Percentiles rank a stretch among this genome's conserved stretches.
phyloP scores from a whole-genome alignment of 495 filamentous ascomycete genomes.

The Penicillium bialowiezense region DNA sequence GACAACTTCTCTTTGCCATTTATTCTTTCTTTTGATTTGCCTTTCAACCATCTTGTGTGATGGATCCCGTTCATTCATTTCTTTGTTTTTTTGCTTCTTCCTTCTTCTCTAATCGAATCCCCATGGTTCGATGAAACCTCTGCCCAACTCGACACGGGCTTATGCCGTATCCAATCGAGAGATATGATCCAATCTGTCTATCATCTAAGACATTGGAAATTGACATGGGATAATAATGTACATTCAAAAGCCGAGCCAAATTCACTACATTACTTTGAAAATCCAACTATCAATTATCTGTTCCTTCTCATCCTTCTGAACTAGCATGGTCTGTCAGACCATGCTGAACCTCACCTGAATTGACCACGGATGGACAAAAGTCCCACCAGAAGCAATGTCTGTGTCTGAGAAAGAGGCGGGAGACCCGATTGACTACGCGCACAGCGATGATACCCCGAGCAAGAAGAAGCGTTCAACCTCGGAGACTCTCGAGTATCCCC shows the following conservation, averaged over 20 bases:
- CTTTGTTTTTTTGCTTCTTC: neutral
- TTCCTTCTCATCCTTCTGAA: neutral
- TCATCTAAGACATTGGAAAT: too few relatives aligned
- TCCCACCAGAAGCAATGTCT: neutral
- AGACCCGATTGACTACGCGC: neutral
- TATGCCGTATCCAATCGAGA: conserved; percentile 1
- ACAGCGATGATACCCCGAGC: conserved; percentile 1
- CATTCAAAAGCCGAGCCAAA: too few relatives aligned
- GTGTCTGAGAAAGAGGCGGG: neutral
- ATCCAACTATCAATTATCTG: too few relatives aligned
- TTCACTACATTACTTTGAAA: too few relatives aligned
- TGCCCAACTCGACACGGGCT: too few relatives aligned
- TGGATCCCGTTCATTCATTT: too few relatives aligned
- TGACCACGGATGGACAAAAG: neutral
- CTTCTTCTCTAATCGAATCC: too few relatives aligned
- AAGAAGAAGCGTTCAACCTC: conserved; percentile 64
- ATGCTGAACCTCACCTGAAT: neutral
- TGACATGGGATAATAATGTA: too few relatives aligned
- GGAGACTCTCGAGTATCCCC: conserved; percentile 63
- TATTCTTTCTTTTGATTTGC: too few relatives aligned
- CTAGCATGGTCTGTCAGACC: neutral
- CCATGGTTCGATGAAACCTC: too few relatives aligned
- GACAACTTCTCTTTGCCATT: neutral
- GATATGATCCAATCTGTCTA: neutral
- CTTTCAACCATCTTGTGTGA: too few relatives aligned